Base-by-base conservation (phyloP, 805 yeast genomes). In the Ogataea henricii region DNA sequence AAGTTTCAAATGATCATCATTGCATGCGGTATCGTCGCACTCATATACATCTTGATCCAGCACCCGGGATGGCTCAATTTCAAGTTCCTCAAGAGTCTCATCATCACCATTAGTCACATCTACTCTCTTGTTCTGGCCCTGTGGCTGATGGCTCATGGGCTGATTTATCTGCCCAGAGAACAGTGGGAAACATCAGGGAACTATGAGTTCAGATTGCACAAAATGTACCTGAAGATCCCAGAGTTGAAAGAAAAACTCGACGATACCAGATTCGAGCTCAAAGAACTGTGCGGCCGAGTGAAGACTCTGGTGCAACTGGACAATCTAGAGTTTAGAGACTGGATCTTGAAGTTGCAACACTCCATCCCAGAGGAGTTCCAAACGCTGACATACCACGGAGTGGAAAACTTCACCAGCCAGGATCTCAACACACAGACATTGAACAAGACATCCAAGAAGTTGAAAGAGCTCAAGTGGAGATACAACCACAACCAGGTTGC, bases 101-200 rank as follows among this genome's bases (percentile, higher is more conserved):
- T 85, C 16, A 85, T 89, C 51, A 91, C 94, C 0, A 58, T 86
- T 9, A 80, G 94, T 1, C 94, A 89, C 62, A 82, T 85, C 17
- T 89, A 88, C 63, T 79, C 95, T 0, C 72, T 89, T 59, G 72
- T 84, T 1, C 59, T 89, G 27, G 90, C 92, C 2, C 74, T 87
- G 18, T 87, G 94, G 92, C 68, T 89, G 48, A 82, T 89, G 87
- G 87, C 92, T 2, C 91, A 88, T 63, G 96, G 96, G 0, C 66
- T 87, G 41, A 77, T 87, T 14, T 74, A 77, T 37, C 71, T 87
- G 2, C 95, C 96, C 0, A 73, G 87, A 48, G 63, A 40, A 13
- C 44, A 41, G 23, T 67, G 58, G 57, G 45, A 49, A 22, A 46
- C 52, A 16, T 50, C 64, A 1, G 57, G 63, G 6, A 54, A 55